A percentile compares a stretch with the other conserved stretches of the same genome.
Conservation (phyloP, 2,329 filamentous ascomycete genomes). For the Lachnellula subtilissima region DNA sequence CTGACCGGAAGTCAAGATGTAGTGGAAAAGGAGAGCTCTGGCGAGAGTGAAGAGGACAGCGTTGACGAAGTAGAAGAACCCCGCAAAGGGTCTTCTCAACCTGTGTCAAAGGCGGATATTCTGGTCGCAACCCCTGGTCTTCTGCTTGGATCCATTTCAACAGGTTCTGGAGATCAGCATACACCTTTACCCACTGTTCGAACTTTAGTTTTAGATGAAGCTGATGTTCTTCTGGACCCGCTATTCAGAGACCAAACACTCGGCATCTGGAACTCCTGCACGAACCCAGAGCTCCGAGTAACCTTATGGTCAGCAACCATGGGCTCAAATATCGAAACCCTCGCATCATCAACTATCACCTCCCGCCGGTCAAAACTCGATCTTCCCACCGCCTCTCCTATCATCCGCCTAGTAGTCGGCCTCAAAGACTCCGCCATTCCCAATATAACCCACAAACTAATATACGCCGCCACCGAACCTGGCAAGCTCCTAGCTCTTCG, state of each 20-base stretch:
- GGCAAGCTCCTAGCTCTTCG: constrained; percentile 90
- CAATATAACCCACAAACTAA: constrained; percentile 82
- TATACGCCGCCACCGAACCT: constrained; percentile 87
- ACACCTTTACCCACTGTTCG: constrained; percentile 61
- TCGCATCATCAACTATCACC: constrained; percentile 65
- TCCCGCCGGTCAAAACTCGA: constrained; percentile 42
- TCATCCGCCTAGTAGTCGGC: constrained; percentile 87
- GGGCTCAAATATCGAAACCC: constrained; percentile 82
- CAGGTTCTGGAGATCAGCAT: constrained; percentile 36
- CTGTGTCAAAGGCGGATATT: constrained; percentile 68
- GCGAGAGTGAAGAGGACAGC: constrained; percentile 33
- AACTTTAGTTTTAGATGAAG: constrained; percentile 83
- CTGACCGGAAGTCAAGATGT: constrained; percentile 44
- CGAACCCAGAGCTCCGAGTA: constrained; percentile 61
- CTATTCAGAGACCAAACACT: constrained; percentile 87
- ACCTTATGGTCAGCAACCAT: constrained; percentile 97
- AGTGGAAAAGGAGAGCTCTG: constrained; percentile 20
- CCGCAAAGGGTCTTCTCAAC: constrained; percentile 36
- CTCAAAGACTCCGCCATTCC: constrained; percentile 94
- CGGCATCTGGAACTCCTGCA: constrained; percentile 76
- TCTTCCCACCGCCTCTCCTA: constrained; percentile 39
- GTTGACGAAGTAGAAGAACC: constrained; percentile 31
- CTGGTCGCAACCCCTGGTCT: constrained; percentile 76
- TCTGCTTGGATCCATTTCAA: constrained; percentile 67
- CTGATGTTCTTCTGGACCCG: constrained; percentile 87